phyloP scores from a whole-genome alignment of 164 flowering plant genomes.

The Liquidambar formosana region DNA sequence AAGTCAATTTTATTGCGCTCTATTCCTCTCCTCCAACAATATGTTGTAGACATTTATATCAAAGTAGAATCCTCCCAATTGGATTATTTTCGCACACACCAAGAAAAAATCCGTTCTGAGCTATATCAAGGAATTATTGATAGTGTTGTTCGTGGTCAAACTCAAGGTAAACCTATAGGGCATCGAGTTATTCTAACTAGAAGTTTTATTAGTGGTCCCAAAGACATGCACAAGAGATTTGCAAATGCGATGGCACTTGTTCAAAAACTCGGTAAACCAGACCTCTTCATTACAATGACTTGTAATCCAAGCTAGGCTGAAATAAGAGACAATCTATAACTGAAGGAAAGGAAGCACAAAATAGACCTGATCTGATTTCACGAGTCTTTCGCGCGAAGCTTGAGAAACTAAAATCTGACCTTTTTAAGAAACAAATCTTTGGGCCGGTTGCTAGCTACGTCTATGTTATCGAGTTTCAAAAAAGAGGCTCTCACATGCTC shows the following conservation, averaged over 20 bases:
- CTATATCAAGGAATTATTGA: not conserved
- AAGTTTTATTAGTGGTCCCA: constrained; percentile 19
- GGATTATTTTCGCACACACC: not conserved
- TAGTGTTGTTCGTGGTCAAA: not conserved
- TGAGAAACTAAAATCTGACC: not conserved
- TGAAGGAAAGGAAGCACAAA: not conserved
- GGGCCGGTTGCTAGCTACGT: constrained; percentile 9
- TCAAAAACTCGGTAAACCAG: constrained; percentile 12
- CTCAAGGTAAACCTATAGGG: not conserved
- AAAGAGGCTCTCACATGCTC: constrained; percentile 19
- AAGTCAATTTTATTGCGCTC: no score
- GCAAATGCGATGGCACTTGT: constrained; percentile 25
- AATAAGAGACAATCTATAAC: not conserved
- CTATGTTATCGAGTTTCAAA: constrained; percentile 17
- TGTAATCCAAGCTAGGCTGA: constrained; percentile 22
- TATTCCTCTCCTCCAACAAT: not conserved
- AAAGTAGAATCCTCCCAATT: not conserved
- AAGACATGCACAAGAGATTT: constrained; percentile 13
- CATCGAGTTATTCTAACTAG: not conserved
- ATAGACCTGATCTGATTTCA: constrained; percentile 12
- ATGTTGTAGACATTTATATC: not conserved
- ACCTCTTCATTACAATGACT: constrained; percentile 23
- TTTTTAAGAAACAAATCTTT: constrained; percentile 3
- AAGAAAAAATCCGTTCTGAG: not conserved
- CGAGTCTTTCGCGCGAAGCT: constrained; percentile 11